Evolutionary conservation across 306 rosid species (phyloP).

Genomic region (Oxytropis ochrocephala): DNA sequence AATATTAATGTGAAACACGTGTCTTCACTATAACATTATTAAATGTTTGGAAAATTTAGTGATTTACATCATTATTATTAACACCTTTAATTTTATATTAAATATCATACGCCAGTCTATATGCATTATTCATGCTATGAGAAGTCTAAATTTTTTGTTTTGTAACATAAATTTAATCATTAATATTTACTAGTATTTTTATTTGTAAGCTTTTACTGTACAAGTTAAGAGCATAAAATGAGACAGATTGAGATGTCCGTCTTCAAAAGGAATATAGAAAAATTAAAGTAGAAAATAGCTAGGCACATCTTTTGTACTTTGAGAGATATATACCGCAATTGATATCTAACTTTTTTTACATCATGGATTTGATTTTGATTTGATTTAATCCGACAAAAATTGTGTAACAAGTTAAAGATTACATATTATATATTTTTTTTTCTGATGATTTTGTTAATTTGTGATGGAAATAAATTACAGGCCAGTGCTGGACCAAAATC

Average conservation of each 20-base stretch:
- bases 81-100: background rate
- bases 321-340: background rate
- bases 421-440: background rate
- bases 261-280: background rate
- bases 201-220: too few relatives aligned
- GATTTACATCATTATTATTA: background rate
- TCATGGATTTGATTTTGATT: slow-evolving; percentile 4
- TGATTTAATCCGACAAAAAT: background rate
- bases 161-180: too few relatives aligned
- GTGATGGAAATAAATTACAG: slow-evolving; percentile 33
- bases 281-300: slow-evolving; percentile 1
- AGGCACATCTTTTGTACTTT: slow-evolving; percentile 14
- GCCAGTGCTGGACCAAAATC: slow-evolving; percentile 95
- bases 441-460: background rate
- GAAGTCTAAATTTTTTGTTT: too few relatives aligned
- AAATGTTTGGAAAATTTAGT: background rate
- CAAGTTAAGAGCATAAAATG: background rate
- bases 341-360: background rate
- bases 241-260: background rate
- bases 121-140: too few relatives aligned
- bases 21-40: background rate
- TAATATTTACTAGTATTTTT: too few relatives aligned
- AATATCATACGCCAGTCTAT: too few relatives aligned
- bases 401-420: background rate
- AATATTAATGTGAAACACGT: background rate